Evolutionary conservation across 1,284 basidiomycete genomes (phyloP).

Genomic region (Marasmius sp.): DNA sequence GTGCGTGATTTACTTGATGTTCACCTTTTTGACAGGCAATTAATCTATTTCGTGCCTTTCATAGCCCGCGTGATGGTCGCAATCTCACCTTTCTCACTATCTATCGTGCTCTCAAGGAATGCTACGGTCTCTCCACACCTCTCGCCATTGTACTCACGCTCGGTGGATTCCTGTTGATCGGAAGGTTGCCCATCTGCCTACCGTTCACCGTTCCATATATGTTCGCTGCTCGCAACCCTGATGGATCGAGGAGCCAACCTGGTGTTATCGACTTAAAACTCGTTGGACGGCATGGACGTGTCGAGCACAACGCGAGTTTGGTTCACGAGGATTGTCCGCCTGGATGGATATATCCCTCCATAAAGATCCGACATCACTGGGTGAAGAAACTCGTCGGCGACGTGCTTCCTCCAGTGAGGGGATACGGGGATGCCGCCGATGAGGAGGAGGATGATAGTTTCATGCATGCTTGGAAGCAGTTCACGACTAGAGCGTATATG

Average conservation of each 20-base stretch:
- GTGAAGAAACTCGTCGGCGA: conserved; percentile 11
- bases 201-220: conserved; percentile 1
- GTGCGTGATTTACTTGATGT: conserved; percentile 1
- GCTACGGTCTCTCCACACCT: conserved; percentile 16
- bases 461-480: background rate
- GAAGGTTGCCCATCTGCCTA: conserved; percentile 8
- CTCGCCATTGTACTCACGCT: conserved; percentile 16
- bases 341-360: conserved; percentile 10
- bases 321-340: conserved; percentile 13
- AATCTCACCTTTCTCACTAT: conserved; percentile 14
- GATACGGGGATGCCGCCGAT: background rate
- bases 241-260: conserved; percentile 5
- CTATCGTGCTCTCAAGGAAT: conserved; percentile 12
- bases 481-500: background rate
- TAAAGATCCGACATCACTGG: conserved; percentile 7
- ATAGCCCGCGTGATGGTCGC: conserved; percentile 1
- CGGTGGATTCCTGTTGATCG: conserved; percentile 12
- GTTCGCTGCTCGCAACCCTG: conserved; percentile 7
- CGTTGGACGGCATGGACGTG: conserved; percentile 15
- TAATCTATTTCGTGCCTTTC: background rate
- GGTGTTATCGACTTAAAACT: conserved; percentile 13
- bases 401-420: conserved; percentile 6
- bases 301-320: conserved; percentile 21
- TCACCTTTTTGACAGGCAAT: background rate
- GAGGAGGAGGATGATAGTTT: background rate